phyloP scores from a whole-genome alignment of 2,329 filamentous ascomycete genomes.

The Penicillium rolfsii region DNA sequence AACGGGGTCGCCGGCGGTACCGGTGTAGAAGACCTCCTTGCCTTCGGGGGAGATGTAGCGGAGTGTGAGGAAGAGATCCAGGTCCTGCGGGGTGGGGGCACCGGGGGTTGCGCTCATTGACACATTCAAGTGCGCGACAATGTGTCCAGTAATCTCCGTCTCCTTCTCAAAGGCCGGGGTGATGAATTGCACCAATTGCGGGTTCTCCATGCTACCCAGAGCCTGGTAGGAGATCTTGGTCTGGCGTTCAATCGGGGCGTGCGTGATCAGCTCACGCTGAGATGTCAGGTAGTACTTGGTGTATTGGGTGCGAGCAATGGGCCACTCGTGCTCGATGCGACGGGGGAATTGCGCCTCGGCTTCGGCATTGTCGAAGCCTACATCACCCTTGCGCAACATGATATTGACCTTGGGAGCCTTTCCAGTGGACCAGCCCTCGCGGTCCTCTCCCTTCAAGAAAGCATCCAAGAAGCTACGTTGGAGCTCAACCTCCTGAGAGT shows the following conservation, averaged over 20 bases:
- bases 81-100: conserved; percentile 50
- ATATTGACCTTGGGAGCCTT: conserved; percentile 64
- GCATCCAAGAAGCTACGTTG: conserved; percentile 71
- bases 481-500: conserved; percentile 67
- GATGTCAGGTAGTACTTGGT: conserved; percentile 63
- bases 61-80: conserved; percentile 61
- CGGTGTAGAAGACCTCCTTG: conserved; percentile 59
- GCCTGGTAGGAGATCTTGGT: conserved; percentile 61
- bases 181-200: conserved; percentile 60
- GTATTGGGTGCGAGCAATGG: conserved; percentile 67
- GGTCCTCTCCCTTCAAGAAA: conserved; percentile 70
- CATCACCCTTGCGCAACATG: conserved; percentile 66
- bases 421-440: conserved; percentile 50
- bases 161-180: conserved; percentile 63
- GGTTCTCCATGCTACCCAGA: conserved; percentile 59
- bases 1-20: conserved; percentile 59
- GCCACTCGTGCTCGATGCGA: conserved; percentile 66
- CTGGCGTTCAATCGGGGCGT: conserved; percentile 32
- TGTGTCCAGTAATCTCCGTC: conserved; percentile 71
- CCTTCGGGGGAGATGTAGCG: conserved; percentile 54
- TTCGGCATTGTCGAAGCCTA: conserved; percentile 67
- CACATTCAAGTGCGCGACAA: conserved; percentile 66
- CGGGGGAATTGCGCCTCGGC: conserved; percentile 60
- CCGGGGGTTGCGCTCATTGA: conserved; percentile 53
- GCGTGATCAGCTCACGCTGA: conserved; percentile 45